Conservation (phyloP, 2,329 filamentous ascomycete genomes). For the Alternaria angustiovoidea region DNA sequence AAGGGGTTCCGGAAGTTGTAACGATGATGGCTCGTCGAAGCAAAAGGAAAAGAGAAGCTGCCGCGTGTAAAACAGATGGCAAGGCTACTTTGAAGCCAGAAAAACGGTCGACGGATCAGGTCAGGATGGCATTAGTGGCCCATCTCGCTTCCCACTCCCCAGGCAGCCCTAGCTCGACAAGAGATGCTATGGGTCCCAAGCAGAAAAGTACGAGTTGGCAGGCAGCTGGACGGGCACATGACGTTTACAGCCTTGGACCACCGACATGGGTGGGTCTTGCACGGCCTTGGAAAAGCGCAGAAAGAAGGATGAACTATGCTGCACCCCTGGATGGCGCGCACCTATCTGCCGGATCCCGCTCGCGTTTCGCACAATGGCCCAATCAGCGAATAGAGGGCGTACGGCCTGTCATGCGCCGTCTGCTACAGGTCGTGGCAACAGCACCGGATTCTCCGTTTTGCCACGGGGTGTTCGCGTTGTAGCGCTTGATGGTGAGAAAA, state of each 20-base stretch:
- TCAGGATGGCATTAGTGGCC: slow-evolving; percentile 39
- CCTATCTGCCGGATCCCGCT: slow-evolving; percentile 33
- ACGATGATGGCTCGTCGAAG: slow-evolving; percentile 2
- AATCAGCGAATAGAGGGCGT: slow-evolving; percentile 20
- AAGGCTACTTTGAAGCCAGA: slow-evolving; percentile 29
- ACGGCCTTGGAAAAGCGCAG: slow-evolving; percentile 31
- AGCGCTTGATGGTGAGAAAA: slow-evolving; percentile 18
- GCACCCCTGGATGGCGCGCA: slow-evolving; percentile 30
- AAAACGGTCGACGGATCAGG: slow-evolving; percentile 34
- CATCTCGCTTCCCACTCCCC: slow-evolving; percentile 27
- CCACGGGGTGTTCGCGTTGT: slow-evolving; percentile 19
- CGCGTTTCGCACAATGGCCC: slow-evolving; percentile 25
- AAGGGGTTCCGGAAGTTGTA: background rate
- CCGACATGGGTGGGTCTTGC: slow-evolving; percentile 35
- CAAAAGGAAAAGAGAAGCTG: slow-evolving; percentile 16
- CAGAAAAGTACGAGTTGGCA: slow-evolving; percentile 24
- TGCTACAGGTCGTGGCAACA: slow-evolving; percentile 40
- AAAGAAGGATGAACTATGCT: slow-evolving; percentile 28
- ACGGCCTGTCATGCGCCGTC: slow-evolving; percentile 14
- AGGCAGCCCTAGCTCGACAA: slow-evolving; percentile 21
- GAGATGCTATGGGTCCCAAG: slow-evolving; percentile 37
- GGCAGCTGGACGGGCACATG: slow-evolving; percentile 39
- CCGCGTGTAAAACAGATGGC: slow-evolving; percentile 19
- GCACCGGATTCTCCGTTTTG: slow-evolving; percentile 20
- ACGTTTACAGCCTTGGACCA: slow-evolving; percentile 41